Percentiles rank a stretch among this genome's conserved stretches.
Evolutionary conservation across 768 basidiomycete species (phyloP).

Genomic region (Auriculariales sp.): DNA sequence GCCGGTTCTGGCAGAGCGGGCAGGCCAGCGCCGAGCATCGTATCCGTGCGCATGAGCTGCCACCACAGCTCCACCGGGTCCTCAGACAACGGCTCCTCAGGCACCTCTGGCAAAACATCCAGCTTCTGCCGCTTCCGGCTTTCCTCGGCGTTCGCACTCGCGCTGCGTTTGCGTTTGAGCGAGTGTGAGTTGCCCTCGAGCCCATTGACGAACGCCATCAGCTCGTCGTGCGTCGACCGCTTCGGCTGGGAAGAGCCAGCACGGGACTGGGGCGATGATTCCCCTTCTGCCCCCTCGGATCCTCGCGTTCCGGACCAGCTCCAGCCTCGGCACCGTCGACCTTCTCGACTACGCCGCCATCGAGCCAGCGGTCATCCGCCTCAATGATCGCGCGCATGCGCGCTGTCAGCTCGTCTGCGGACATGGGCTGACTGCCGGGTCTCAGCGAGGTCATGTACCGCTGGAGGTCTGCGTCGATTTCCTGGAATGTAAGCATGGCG

Average conservation of each 20-base stretch:
- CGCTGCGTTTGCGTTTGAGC: neutral
- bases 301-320: no score
- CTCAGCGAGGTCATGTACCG: constrained; percentile 8
- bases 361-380: neutral
- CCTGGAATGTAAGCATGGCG: constrained; percentile 55
- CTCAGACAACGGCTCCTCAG: neutral
- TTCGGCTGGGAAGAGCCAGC: neutral
- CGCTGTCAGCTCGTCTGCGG: neutral
- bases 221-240: neutral
- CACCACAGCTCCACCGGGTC: constrained; percentile 45
- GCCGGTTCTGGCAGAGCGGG: constrained; percentile 29
- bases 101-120: neutral
- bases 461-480: constrained; percentile 41
- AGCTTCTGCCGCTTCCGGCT: neutral
- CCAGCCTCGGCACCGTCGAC: neutral
- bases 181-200: neutral
- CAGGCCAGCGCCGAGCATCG: constrained; percentile 48
- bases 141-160: neutral
- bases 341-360: neutral
- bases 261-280: neutral
- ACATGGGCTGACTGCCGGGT: neutral
- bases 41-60: constrained; percentile 49
- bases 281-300: neutral
- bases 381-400: neutral
- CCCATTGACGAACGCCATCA: neutral